These are phyloP conservation scores for Kwoniella bestiolae DNA, from an alignment of 768 basidiomycete genomes.

Conservation along the genomic window DNA sequence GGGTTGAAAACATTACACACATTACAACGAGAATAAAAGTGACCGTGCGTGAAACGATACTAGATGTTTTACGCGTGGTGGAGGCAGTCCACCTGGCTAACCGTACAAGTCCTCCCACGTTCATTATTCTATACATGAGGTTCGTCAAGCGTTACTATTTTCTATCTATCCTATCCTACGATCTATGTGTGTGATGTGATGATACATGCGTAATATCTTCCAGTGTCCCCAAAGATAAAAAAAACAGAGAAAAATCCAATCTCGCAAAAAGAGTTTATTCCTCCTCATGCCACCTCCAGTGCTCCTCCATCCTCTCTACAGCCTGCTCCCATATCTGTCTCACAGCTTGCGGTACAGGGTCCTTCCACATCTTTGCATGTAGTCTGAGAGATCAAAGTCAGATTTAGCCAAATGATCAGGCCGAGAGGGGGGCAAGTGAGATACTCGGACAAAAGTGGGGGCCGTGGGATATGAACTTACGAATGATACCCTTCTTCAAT, in stretches of 20 bases:
- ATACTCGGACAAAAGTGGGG: too few relatives aligned
- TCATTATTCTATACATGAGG: too few relatives aligned
- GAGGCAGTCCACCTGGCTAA: constrained; percentile 9
- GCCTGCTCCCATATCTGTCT: background rate
- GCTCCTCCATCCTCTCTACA: constrained; percentile 8
- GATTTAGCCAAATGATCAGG: too few relatives aligned
- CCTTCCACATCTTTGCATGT: constrained; percentile 28
- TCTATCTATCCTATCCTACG: too few relatives aligned
- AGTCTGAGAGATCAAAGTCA: too few relatives aligned
- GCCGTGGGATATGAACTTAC: constrained; percentile 11
- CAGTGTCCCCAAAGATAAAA: too few relatives aligned
- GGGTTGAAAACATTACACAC: constrained; percentile 1
- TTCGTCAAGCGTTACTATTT: too few relatives aligned
- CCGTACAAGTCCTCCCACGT: background rate
- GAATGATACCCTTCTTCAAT: constrained; percentile 8
- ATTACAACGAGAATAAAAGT: background rate
- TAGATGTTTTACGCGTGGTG: constrained; percentile 13
- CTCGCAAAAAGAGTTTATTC: too few relatives aligned
- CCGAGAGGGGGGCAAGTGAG: too few relatives aligned
- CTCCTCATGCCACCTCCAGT: background rate
- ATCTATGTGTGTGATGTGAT: too few relatives aligned
- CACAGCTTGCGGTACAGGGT: constrained; percentile 11
- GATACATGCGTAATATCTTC: too few relatives aligned
- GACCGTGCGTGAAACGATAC: background rate
- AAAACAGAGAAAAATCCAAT: too few relatives aligned